Evolutionary conservation across 768 basidiomycete species (phyloP), one percentile per base, ranked within the genome.

Genomic region (Leucocoprinus leucothites): DNA sequence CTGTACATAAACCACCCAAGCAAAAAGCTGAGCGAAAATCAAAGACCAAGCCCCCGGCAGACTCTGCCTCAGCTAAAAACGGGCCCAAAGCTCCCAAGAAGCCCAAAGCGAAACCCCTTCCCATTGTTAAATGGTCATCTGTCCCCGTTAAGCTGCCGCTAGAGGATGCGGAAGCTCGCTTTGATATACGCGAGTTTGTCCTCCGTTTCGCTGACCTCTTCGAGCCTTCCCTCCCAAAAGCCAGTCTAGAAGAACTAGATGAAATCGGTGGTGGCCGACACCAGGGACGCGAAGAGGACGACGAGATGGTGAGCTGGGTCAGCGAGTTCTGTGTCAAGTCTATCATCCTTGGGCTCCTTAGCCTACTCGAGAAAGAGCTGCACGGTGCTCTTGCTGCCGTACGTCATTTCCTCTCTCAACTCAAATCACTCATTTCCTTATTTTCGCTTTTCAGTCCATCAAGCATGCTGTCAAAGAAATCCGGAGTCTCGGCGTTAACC

Each of bases 141-240:
- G 64, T 88, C 5, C 72, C 71, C 1, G 71, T 75, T 11, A 61
- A 59, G 26, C 69, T 87, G 13, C 68, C 73, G 4, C 69, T 72
- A 36, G 63, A 71, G 0, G 79, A 81, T 38, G 82, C 78, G 1
- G 77, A 87, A 58, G 74, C 78, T 24, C 83, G 89, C 9, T 79
- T 91, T 45, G 73, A 82, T 60, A 85, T 91, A 41, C 82, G 90
- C 54, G 90, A 92, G 67, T 93, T 91, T 64, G 64, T 81, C 9
- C 64, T 87, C 45, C 78, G 90, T 31, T 91, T 91, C 59, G 72
- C 74, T 1, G 71, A 74, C 25, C 53, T 81, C 14, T 66, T 85
- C 60, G 80, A 82, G 24, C 73, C 73, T 9, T 47, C 61, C 13
- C 62, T 71, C 40, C 65, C 81, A 46, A 74, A 77, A 58, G 57